Base-by-base conservation (phyloP, 2,329 filamentous ascomycete species). In the Fusarium praegraminearum region DNA sequence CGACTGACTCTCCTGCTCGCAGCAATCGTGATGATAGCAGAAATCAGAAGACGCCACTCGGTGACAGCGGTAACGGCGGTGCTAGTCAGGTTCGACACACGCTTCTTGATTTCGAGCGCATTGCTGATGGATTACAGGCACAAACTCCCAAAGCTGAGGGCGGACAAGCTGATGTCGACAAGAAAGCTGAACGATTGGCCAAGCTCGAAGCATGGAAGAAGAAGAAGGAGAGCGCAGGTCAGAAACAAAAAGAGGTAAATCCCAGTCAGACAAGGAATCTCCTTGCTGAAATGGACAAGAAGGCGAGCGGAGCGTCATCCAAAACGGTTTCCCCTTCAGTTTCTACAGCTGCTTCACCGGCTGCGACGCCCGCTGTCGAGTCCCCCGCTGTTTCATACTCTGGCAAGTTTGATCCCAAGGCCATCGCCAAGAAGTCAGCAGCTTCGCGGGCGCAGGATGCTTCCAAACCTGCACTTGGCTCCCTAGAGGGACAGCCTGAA, bases 121-220 rank as follows among this genome's bases (percentile, higher is more conserved):
- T 72, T 79, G 69, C 79, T 71, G 62, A 66, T 61, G 43, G 33
- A 35, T 69, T 53, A 54, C 82, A 91, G 87, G 76, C 80, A 67
- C 83, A 84, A 55, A 90, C 89, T 76, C 64, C 70, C 40, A 76
- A 77, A 40, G 33, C 85, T 57, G 77, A 84, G 55, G 80, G 83
- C 45, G 80, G 80, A 20, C 89, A 89, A 74, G 84, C 87, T 32
- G 92, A 93, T 74, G 87, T 89, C 65, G 90, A 93, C 51, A 93
- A 80, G 57, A 93, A 94, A 78, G 91, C 91, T 51, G 92, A 95
- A 78, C 86, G 92, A 67, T 84, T 94, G 44, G 93, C 93, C 30
- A 94, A 93, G 77, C 82, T 97, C 30, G 93, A 95, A 78, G 92
- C 93, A 60, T 97, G 94, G 94, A 97, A 97, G 81, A 92, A 93